Evolutionary conservation across 2,329 filamentous ascomycete genomes (phyloP), one percentile per base, ranked within the genome.

Genomic region (Fusarium kyushuense): DNA sequence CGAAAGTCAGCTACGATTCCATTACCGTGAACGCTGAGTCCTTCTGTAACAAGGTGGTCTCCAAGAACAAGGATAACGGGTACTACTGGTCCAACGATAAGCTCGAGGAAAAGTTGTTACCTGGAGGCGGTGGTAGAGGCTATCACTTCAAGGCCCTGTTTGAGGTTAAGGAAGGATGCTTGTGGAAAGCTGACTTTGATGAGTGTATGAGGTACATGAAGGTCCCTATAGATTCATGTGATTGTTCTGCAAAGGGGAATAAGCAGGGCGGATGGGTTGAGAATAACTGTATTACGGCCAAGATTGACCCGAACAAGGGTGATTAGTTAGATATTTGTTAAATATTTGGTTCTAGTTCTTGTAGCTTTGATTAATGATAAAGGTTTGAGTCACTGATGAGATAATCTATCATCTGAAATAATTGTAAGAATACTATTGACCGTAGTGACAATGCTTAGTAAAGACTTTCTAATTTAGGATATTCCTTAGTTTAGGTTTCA

Each of bases 201-300:
- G 51, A 70, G 43, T 76, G 75, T 59, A 56, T 65, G 59, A 49
- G 64, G 14, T 75, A 77, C 54, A 54, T 76, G 9, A 48, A 54
- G 16, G 57, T 73, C 16, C 61, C 56, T 3, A 68, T 70, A 12
- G 71, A 76, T 54, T 61, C 60, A 8, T 76, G 73, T 36, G 55
- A 76, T 51, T 76, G 74, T 21, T 43, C 46, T 3, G 67, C 60
- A 2, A 36, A 36, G 17, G 35, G 35, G 10, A 36, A 36, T 36
- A 36, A 36, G 35, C 67, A 72, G 51, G 75, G 73, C 21, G 72
- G 75, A 6, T 45, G 14, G 16, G 66, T 75, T 21, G 23, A 35
- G 29, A 58, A 70, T 11, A 58, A 66, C 10, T 70, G 66, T 35
- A 61, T 63, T 13, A 32, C 14, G 19, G 58, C 53, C 6, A 45